Base-by-base conservation (phyloP, 2,329 filamentous ascomycete genomes). In the Trichocomaceae sp. region DNA sequence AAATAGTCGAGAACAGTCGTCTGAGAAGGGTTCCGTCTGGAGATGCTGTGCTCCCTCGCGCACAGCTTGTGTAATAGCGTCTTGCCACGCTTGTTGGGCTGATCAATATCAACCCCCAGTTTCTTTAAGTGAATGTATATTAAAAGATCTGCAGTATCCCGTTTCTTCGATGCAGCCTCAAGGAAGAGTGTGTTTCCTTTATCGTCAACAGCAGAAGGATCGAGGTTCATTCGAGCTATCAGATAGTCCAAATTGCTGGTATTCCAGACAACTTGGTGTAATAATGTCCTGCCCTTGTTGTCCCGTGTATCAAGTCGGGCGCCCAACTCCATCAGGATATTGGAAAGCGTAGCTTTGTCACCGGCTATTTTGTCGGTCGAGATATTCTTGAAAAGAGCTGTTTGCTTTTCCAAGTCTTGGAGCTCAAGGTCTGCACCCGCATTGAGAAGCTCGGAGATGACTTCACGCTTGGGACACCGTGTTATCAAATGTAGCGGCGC, bases 1-100 rank as follows among this genome's bases (percentile, higher is more conserved):
- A 62, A 29, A 12, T 60, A 58, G 23, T 50, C 48, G 17, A 50
- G 29, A 17, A 17, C 22, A 44, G 48, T 50, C 37, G 33, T 44
- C 23, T 9, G 13, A 44, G 48, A 31, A 22, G 48, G 23, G 5
- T 50, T 44, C 37, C 48, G 42, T 37, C 48, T 33, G 23, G 37
- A 44, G 23, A 15, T 17, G 2, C 2, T 10, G 48, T 37, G 31
- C 8, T 44, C 15, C 37, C 37, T 50, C 37, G 48, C 48, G 19
- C 48, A 50, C 37, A 50, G 20, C 48, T 50, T 52, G 41, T 52
- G 50, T 26, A 52, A 35, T 17, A 46, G 9, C 15, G 50, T 52
- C 42, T 45, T 45, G 20, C 50, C 50, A 39, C 7, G 41, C 23
- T 52, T 46, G 37, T 52, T 46, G 20, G 50, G 50, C 20, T 46